These are phyloP conservation scores for Aspergillus brasiliensis DNA, from an alignment of 2,329 filamentous ascomycete genomes.

Conservation along the genomic window DNA sequence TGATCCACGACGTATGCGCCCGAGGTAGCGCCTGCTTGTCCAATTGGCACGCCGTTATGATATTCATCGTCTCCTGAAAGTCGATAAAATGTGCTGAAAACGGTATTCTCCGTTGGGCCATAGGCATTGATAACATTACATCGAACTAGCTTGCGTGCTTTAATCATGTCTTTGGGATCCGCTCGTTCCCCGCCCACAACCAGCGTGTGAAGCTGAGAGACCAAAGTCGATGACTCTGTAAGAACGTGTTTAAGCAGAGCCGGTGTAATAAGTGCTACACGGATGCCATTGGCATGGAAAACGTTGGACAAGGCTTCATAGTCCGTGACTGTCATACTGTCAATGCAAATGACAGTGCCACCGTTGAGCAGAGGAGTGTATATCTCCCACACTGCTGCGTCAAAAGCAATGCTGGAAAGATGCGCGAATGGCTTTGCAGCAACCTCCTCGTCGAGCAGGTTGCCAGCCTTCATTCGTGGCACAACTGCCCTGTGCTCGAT, in stretches of 20 bases:
- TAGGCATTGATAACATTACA: neutral
- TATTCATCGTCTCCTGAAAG: neutral
- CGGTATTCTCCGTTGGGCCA: conserved; percentile 7
- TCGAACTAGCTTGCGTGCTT: neutral
- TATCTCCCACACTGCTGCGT: conserved; percentile 1
- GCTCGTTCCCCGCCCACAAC: conserved; percentile 7
- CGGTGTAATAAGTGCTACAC: neutral
- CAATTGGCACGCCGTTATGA: neutral
- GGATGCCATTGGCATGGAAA: neutral
- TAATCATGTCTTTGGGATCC: neutral
- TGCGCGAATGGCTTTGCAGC: neutral
- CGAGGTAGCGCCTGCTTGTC: neutral
- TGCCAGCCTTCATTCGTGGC: neutral
- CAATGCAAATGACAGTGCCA: conserved; percentile 1
- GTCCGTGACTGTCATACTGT: neutral
- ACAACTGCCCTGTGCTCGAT: conserved; percentile 1
- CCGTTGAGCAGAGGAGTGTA: conserved; percentile 1
- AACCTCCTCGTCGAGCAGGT: neutral
- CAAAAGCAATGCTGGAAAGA: neutral
- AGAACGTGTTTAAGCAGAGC: neutral
- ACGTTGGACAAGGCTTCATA: neutral
- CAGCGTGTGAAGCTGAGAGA: neutral
- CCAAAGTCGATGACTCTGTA: neutral
- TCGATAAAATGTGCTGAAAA: neutral
- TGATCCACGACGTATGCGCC: neutral